A percentile compares a stretch with the other conserved stretches of the same genome.
Conservation (phyloP, 768 basidiomycete genomes). For the Amanita jacksonii region DNA sequence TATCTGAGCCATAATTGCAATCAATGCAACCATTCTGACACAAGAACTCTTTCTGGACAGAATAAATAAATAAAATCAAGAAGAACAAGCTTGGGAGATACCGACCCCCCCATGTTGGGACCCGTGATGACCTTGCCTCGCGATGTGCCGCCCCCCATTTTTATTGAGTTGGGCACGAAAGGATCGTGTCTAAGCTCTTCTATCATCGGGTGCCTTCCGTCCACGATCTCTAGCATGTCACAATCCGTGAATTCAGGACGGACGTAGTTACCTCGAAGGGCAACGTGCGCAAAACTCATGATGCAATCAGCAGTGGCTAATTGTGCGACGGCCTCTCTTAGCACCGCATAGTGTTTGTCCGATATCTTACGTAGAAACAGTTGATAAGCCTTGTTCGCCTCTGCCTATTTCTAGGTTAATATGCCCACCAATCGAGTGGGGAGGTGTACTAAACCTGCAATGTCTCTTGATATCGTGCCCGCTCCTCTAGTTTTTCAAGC, state of each 20-base stretch:
- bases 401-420: conserved; percentile 27
- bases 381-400: conserved; percentile 54
- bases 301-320: conserved; percentile 84
- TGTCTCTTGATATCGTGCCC: conserved; percentile 65
- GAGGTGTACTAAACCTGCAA: conserved; percentile 30
- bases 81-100: conserved; percentile 4
- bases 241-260: conserved; percentile 68
- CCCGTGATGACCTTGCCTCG: conserved; percentile 71
- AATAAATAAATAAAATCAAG: background rate
- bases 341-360: conserved; percentile 51
- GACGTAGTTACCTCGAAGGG: conserved; percentile 65
- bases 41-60: conserved; percentile 66
- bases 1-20: conserved; percentile 82
- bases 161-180: conserved; percentile 77
- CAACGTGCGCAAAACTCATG: conserved; percentile 73
- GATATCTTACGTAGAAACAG: conserved; percentile 65
- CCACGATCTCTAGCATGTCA: conserved; percentile 58
- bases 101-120: conserved; percentile 74
- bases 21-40: conserved; percentile 70
- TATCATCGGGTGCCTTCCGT: conserved; percentile 92
- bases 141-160: conserved; percentile 45
- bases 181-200: conserved; percentile 70
- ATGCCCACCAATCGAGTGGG: background rate
- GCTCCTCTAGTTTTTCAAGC: conserved; percentile 52
- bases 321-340: conserved; percentile 71